Evolutionary conservation across 345 rosid genomes (phyloP).

Genomic region (Gossypium turneri): DNA sequence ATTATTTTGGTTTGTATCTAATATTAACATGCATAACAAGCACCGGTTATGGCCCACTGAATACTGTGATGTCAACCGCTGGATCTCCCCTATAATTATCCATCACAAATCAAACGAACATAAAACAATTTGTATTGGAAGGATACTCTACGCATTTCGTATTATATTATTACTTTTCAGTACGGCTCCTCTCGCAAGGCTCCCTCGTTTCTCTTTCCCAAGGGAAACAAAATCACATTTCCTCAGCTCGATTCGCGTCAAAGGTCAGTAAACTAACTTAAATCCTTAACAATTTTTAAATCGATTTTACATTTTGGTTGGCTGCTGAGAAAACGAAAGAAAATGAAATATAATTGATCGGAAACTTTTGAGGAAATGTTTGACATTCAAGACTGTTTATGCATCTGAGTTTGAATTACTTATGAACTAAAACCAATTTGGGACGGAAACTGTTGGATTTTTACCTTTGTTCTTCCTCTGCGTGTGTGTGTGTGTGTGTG

Average conservation of each 20-base stretch:
- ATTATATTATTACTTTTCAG: not conserved
- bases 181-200: not conserved
- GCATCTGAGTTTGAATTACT: not conserved
- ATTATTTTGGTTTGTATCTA: no score
- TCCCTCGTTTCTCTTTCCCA: not conserved
- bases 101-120: not conserved
- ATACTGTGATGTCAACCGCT: not conserved
- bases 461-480: not conserved
- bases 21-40: no score
- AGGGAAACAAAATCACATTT: not conserved
- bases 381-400: not conserved
- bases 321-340: conserved; percentile 3
- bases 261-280: not conserved
- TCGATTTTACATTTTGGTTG: not conserved
- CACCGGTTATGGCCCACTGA: not conserved
- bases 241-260: not conserved
- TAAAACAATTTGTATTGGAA: not conserved
- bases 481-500: not conserved
- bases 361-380: not conserved
- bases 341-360: not conserved
- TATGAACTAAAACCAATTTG: not conserved
- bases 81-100: not conserved
- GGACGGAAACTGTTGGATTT: not conserved
- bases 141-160: not conserved
- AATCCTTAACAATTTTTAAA: not conserved